Base-by-base conservation (phyloP, 805 yeast species). In the Candida namnaoensis region DNA sequence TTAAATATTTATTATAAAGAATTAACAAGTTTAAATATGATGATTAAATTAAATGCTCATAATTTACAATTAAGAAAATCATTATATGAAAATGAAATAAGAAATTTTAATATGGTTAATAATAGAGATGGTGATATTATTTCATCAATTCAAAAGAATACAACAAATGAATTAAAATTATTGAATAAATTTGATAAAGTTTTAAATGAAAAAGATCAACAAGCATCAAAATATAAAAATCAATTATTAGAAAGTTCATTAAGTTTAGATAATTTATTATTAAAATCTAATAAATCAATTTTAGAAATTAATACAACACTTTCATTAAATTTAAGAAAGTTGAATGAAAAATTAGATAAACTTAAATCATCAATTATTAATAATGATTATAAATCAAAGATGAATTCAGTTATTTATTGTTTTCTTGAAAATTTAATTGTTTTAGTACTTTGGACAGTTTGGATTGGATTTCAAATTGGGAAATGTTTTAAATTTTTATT, bases 251-350 rank as follows among this genome's bases (percentile, higher is more conserved):
- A 50, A 58, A 47, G 69, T 40, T 73, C 81, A 0, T 69, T 70
- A 42, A 69, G 68, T 53, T 70, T 81, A 34, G 88, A 82, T 51
- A 78, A 74, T 39, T 54, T 81, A 42, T 62, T 82, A 37, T 76
- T 81, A 13, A 66, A 70, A 33, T 76, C 83, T 40, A 88, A 82
- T 59, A 64, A 90, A 47, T 72, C 82, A 10, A 74, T 80, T 44
- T 82, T 87, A 45, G 90, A 82, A 52, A 76, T 83, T 41, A 83
- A 79, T 55, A 82, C 91, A 0, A 78, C 88, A 1, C 57, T 82
- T 36, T 71, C 87, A 10, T 60, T 83, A 45, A 81, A 80, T 48
- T 62, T 82, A 27, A 64, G 83, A 19, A 72, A 71, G 43, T 57
- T 78, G 5, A 65, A 64, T 42, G 84, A 79, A 55, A 61, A 64